These are phyloP conservation scores for Salix koriyanagi DNA, from an alignment of 345 rosid species.

Conservation along the genomic window DNA sequence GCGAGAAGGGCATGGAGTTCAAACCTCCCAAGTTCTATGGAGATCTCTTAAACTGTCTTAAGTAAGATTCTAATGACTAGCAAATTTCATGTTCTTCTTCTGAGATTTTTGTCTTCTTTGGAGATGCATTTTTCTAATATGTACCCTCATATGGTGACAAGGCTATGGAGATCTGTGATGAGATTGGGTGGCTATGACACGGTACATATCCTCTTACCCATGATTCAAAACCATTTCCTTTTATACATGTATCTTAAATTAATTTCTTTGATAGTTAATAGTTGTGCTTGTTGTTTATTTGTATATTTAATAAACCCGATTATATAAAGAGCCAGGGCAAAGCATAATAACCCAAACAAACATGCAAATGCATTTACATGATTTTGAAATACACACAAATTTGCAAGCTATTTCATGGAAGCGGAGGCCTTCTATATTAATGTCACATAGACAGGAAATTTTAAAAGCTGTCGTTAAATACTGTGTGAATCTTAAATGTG, in stretches of 20 bases:
- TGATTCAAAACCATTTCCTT: background rate
- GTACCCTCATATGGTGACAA: conserved; percentile 15
- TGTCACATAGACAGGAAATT: background rate
- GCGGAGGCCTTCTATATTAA: background rate
- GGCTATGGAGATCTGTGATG: conserved; percentile 72
- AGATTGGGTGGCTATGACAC: conserved; percentile 70
- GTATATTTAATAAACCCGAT: background rate
- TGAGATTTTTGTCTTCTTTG: background rate
- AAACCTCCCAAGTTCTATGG: conserved; percentile 73
- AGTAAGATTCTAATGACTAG: conserved; percentile 35
- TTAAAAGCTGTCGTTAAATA: background rate
- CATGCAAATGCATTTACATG: background rate
- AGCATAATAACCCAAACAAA: background rate
- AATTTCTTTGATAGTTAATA: background rate
- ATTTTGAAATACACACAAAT: background rate
- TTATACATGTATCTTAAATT: background rate
- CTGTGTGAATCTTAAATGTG: background rate
- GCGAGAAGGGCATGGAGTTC: conserved; percentile 56
- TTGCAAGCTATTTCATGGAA: background rate
- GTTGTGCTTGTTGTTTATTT: background rate
- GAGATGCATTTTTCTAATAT: background rate
- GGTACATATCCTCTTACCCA: conserved; percentile 29
- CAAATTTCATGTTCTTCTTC: background rate
- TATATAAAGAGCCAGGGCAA: background rate
- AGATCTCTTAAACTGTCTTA: conserved; percentile 62